phyloP scores from a whole-genome alignment of 1,284 basidiomycete species.

The Kalmanozyma brasiliensis region DNA sequence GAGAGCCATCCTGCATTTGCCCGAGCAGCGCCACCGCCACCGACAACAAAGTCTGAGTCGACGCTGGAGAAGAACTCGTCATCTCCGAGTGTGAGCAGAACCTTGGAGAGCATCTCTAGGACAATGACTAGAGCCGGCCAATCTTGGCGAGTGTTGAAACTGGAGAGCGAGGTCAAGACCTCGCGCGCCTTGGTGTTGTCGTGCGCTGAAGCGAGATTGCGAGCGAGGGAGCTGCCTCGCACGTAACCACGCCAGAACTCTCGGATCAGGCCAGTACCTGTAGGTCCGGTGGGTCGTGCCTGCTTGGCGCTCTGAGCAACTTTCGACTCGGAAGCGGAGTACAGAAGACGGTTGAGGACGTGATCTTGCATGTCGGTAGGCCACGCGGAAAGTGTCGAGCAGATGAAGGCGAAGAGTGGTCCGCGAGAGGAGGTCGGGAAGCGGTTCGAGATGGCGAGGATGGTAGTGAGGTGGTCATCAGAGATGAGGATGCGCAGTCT shows the following conservation, averaged over 20 bases:
- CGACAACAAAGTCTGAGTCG: slow-evolving; percentile 9
- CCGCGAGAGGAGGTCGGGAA: slow-evolving; percentile 54
- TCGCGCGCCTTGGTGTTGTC: slow-evolving; percentile 31
- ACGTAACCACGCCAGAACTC: slow-evolving; percentile 66
- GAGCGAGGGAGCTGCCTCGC: slow-evolving; percentile 49
- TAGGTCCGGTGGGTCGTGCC: slow-evolving; percentile 17
- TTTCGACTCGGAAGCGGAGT: slow-evolving; percentile 19
- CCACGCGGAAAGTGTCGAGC: slow-evolving; percentile 57
- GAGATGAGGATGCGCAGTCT: slow-evolving; percentile 51
- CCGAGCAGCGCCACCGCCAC: slow-evolving; percentile 13
- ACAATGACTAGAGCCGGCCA: slow-evolving; percentile 80
- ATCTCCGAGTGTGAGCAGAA: slow-evolving; percentile 90
- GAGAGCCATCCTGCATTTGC: slow-evolving; percentile 70
- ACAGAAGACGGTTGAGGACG: slow-evolving; percentile 47
- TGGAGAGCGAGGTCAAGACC: slow-evolving; percentile 27
- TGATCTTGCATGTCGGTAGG: slow-evolving; percentile 40
- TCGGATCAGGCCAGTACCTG: slow-evolving; percentile 52
- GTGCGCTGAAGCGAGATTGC: slow-evolving; percentile 39
- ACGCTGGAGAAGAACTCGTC: slow-evolving; percentile 86
- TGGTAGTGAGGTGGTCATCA: slow-evolving; percentile 46
- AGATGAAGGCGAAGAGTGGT: slow-evolving; percentile 58
- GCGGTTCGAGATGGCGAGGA: slow-evolving; percentile 54
- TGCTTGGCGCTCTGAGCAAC: slow-evolving; percentile 3
- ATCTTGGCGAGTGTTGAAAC: slow-evolving; percentile 12
- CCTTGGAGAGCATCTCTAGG: slow-evolving; percentile 83